Evolutionary conservation across 768 basidiomycete genomes (phyloP), one percentile per base, ranked within the genome.

Genomic region (Xerocomellus intermedius): DNA sequence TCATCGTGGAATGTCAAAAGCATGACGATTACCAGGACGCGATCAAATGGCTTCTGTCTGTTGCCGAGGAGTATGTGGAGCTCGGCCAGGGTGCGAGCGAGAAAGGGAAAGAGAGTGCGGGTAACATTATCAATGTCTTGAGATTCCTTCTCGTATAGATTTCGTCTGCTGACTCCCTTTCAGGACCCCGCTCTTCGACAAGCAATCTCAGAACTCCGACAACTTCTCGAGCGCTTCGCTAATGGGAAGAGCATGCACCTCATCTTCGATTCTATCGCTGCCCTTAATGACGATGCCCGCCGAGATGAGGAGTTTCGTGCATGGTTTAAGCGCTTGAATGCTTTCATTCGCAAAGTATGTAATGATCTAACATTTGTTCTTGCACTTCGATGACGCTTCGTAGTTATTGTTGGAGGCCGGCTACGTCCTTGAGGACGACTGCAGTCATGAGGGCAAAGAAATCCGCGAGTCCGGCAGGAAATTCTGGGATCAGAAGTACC

Each of bases 221-320:
- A 84, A 1, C 77, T 98, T 12, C 83, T 97, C 39, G 94, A 98
- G 71, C 86, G 96, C 21, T 94, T 98, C 68, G 95, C 95, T 7
- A 87, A 91, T 63, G 82, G 81, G 49, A 67, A 74, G 62, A 83
- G 82, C 37, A 80, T 94, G 71, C 76, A 86, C 53, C 70, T 78
- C 30, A 80, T 96, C 54, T 76, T 89, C 35, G 82, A 89, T 57
- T 81, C 94, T 5, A 76, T 88, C 38, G 78, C 87, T 62, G 79
- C 79, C 2, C 77, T 99, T 16, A 86, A 86, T 57, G 78, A 85
- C 45, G 91, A 95, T 66, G 80, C 90, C 0, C 76, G 78, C 46
- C 76, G 85, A 39, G 96, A 99, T 57, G 77, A 82, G 26, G 87
- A 82, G 54, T 79, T 99, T 36, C 75, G 83, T 42, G 66, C 76